phyloP scores from a whole-genome alignment of 345 rosid species.

The Camelina neglecta region DNA sequence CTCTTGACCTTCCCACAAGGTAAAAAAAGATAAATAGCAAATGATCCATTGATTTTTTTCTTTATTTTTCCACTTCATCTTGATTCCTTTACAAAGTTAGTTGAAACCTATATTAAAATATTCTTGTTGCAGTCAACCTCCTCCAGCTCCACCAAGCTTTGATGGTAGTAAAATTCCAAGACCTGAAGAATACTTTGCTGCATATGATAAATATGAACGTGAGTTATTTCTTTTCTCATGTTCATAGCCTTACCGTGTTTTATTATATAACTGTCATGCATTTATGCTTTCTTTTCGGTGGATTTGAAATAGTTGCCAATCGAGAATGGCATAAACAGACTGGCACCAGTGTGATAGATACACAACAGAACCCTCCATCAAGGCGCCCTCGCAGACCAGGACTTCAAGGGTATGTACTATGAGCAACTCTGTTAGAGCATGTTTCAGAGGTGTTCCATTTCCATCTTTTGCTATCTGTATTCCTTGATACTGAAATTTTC shows the following conservation, averaged over 20 bases:
- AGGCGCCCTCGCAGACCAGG: slow-evolving; percentile 71
- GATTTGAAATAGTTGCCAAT: slow-evolving; percentile 58
- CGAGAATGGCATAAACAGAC: slow-evolving; percentile 76
- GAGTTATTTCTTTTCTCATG: slow-evolving; percentile 42
- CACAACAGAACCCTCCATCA: slow-evolving; percentile 46
- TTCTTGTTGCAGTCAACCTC: slow-evolving; percentile 58
- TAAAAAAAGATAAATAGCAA: slow-evolving; percentile 35
- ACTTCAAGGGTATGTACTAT: slow-evolving; percentile 54
- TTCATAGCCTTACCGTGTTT: slow-evolving; percentile 18
- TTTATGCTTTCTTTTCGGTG: slow-evolving; percentile 21
- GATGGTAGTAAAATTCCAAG: slow-evolving; percentile 63
- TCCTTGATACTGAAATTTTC: slow-evolving; percentile 28
- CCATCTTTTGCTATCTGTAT: slow-evolving; percentile 8
- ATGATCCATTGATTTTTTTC: background rate
- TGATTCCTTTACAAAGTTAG: slow-evolving; percentile 3
- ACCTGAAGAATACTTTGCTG: slow-evolving; percentile 73
- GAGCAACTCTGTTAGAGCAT: slow-evolving; percentile 26
- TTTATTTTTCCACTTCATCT: slow-evolving; percentile 18
- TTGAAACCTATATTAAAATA: slow-evolving; percentile 6
- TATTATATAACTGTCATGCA: slow-evolving; percentile 5
- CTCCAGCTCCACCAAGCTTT: slow-evolving; percentile 54
- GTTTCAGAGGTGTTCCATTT: slow-evolving; percentile 20
- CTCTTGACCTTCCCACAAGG: slow-evolving; percentile 68
- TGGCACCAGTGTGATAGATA: slow-evolving; percentile 49
- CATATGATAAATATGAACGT: slow-evolving; percentile 67